These are phyloP conservation scores for Viridothelium virens DNA, from an alignment of 495 filamentous ascomycete species.

Conservation along the genomic window DNA sequence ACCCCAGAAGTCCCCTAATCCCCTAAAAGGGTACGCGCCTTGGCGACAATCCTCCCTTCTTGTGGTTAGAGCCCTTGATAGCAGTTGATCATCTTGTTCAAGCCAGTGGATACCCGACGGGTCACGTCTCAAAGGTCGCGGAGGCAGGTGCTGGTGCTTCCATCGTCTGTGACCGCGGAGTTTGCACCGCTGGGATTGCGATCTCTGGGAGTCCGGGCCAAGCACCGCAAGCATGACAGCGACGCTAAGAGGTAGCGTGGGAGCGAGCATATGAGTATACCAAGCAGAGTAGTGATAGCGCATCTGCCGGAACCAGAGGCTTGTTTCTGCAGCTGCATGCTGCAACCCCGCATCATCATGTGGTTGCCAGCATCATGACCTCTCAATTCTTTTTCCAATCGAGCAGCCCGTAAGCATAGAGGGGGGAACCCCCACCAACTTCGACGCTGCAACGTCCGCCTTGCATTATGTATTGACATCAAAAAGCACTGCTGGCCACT, in stretches of 20 bases:
- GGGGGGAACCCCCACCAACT: neutral
- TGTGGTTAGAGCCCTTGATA: neutral
- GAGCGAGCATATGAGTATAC: neutral
- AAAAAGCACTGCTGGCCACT: conserved; percentile 7
- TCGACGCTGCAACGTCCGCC: conserved; percentile 9
- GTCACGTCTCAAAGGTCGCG: neutral
- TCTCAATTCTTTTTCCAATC: neutral
- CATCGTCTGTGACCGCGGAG: too few species aligned
- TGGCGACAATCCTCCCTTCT: neutral
- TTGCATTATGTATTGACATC: conserved; percentile 6
- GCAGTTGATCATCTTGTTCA: neutral
- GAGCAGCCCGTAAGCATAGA: neutral
- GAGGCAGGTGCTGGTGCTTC: too few species aligned
- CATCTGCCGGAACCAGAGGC: neutral
- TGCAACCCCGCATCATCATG: conserved; percentile 10
- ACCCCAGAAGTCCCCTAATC: neutral
- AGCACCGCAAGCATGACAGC: neutral
- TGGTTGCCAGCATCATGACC: neutral
- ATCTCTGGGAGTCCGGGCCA: neutral
- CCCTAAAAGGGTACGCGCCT: neutral
- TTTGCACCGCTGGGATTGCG: too few species aligned
- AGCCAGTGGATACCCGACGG: neutral
- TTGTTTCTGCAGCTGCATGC: conserved; percentile 10
- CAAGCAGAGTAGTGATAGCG: neutral
- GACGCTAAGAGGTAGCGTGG: neutral